phyloP scores from a whole-genome alignment of 768 basidiomycete genomes.

The Boletus rubroflammeus region DNA sequence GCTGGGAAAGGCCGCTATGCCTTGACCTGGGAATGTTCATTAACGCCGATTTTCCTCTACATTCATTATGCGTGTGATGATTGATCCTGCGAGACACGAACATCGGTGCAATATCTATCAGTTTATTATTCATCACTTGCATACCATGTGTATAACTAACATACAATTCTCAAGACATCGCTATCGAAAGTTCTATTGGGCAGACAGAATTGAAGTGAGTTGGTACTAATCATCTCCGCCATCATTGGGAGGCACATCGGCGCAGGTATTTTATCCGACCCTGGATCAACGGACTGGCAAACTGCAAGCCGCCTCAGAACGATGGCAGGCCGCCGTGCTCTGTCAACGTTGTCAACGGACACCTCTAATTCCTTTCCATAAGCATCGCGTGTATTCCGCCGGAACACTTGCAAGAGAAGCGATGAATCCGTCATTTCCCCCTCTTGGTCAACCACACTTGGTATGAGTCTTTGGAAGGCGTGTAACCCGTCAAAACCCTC shows the following conservation, averaged over 20 bases:
- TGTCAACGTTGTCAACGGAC: conserved; percentile 8
- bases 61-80: background rate
- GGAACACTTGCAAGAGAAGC: conserved; percentile 9
- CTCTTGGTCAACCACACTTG: conserved; percentile 2
- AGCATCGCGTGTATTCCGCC: background rate
- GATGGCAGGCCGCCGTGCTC: conserved; percentile 5
- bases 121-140: conserved; percentile 9
- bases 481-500: conserved; percentile 10
- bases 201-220: background rate
- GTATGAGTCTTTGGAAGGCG: conserved; percentile 1
- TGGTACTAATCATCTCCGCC: background rate
- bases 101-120: conserved; percentile 11
- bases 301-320: background rate
- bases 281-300: conserved; percentile 6
- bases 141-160: conserved; percentile 8
- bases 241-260: background rate
- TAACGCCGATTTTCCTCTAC: background rate
- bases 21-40: conserved; percentile 7
- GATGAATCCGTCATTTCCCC: conserved; percentile 4
- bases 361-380: background rate
- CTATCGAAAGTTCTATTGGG: background rate
- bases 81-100: background rate
- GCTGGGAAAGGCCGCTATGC: conserved; percentile 31
- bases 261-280: conserved; percentile 11
- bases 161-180: background rate